Evolutionary conservation across 2,329 filamentous ascomycete genomes (phyloP).

Genomic region (Teratosphaeriaceae sp.): DNA sequence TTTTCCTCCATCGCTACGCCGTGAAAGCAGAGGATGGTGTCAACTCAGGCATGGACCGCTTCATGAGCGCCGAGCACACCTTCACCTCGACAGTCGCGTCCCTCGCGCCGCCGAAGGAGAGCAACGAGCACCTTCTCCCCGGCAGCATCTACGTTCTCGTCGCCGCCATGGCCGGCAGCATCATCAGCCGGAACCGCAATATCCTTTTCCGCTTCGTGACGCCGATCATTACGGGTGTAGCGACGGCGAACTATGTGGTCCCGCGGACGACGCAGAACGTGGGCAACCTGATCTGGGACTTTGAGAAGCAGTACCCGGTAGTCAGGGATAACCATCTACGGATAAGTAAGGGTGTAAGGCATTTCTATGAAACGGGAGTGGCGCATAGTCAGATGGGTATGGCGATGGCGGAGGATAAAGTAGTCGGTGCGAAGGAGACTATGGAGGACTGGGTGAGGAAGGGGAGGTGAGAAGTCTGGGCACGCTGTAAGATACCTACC

Average conservation of each 20-base stretch:
- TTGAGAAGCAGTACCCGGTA: conserved; percentile 81
- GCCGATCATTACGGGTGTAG: conserved; percentile 73
- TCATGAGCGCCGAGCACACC: conserved; percentile 78
- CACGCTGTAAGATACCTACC: conserved; percentile 3
- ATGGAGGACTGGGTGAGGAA: conserved; percentile 89
- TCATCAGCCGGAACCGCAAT: conserved; percentile 81
- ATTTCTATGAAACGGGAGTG: conserved; percentile 66
- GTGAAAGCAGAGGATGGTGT: conserved; percentile 71
- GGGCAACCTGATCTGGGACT: conserved; percentile 79
- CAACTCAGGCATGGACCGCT: conserved; percentile 73
- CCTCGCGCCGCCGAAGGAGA: conserved; percentile 77
- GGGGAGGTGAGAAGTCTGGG: conserved; percentile 40
- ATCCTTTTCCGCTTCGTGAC: conserved; percentile 70
- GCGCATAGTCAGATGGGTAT: conserved; percentile 66
- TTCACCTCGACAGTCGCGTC: conserved; percentile 87
- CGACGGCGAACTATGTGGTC: conserved; percentile 75
- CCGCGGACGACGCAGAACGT: conserved; percentile 89
- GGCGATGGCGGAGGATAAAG: conserved; percentile 72
- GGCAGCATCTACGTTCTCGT: conserved; percentile 89
- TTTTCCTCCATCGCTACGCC: conserved; percentile 73
- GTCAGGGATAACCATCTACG: conserved; percentile 74
- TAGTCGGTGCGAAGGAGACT: conserved; percentile 65
- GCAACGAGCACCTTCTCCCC: conserved; percentile 82
- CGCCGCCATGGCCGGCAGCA: conserved; percentile 88
- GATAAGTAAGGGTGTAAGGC: conserved; percentile 60